phyloP scores from a whole-genome alignment of 768 basidiomycete species.

The Hemileccinum rubropunctum region DNA sequence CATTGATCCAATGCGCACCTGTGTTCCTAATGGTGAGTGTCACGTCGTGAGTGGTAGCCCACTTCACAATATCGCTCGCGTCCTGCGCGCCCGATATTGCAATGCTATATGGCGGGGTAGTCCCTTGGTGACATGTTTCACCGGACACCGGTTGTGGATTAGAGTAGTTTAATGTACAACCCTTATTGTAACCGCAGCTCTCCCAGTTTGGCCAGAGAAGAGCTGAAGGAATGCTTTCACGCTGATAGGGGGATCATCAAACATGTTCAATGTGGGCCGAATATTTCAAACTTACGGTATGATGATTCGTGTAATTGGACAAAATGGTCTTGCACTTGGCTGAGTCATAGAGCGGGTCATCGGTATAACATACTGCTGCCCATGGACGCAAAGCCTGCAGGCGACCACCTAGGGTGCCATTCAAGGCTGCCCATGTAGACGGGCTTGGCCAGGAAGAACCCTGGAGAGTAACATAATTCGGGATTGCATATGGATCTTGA shows the following conservation, averaged over 20 bases:
- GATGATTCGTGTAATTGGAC: neutral
- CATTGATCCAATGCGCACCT: conserved; percentile 2
- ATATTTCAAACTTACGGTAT: no score
- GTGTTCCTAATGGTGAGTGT: conserved; percentile 25
- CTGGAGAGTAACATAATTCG: no score
- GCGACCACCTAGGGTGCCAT: conserved; percentile 12
- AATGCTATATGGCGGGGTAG: conserved; percentile 19
- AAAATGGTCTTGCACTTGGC: conserved; percentile 11
- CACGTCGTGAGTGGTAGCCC: conserved; percentile 18
- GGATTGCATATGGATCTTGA: no score
- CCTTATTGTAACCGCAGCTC: conserved; percentile 14
- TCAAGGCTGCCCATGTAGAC: conserved; percentile 11
- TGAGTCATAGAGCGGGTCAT: conserved; percentile 15
- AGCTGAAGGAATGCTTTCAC: conserved; percentile 16
- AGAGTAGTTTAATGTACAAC: conserved; percentile 17
- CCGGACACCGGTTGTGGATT: conserved; percentile 14
- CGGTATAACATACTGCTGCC: conserved; percentile 20
- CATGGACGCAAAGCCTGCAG: conserved; percentile 19
- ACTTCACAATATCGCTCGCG: conserved; percentile 17
- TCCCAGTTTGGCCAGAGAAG: conserved; percentile 26
- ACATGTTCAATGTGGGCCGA: no score
- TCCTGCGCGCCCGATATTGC: conserved; percentile 17
- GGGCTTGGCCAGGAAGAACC: conserved; percentile 6
- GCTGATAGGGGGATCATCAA: conserved; percentile 6
- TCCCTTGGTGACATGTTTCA: conserved; percentile 16